Evolutionary conservation across 2,329 filamentous ascomycete species (phyloP).

Genomic region (Fulvia fulva): DNA sequence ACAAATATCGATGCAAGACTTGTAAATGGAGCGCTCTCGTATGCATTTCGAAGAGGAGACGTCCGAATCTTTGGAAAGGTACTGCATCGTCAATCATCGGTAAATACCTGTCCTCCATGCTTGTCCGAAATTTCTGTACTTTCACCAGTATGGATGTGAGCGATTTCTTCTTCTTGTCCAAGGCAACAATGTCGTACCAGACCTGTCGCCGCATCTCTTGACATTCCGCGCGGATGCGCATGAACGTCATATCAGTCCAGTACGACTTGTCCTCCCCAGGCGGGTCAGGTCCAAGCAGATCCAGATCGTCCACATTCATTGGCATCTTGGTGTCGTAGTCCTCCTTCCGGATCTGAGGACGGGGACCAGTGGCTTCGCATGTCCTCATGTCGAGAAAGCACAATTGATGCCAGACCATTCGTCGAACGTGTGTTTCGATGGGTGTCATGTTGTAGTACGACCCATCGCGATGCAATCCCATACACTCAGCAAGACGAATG

Average conservation of each 20-base stretch:
- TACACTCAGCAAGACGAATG: constrained; percentile 70
- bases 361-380: constrained; percentile 69
- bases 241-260: constrained; percentile 67
- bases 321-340: constrained; percentile 73
- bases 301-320: constrained; percentile 64
- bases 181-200: constrained; percentile 64
- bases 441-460: constrained; percentile 62
- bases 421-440: constrained; percentile 66
- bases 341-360: constrained; percentile 66
- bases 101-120: constrained; percentile 63
- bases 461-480: constrained; percentile 71
- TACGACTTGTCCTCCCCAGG: constrained; percentile 46
- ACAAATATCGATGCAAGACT: constrained; percentile 65
- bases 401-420: constrained; percentile 72
- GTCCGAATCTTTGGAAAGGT: constrained; percentile 61
- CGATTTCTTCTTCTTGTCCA: constrained; percentile 59
- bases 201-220: constrained; percentile 68
- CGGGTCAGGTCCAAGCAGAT: constrained; percentile 46
- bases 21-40: constrained; percentile 62
- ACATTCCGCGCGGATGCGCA: constrained; percentile 66
- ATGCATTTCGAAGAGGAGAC: constrained; percentile 62
- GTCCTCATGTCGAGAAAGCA: constrained; percentile 73
- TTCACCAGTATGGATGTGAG: constrained; percentile 63
- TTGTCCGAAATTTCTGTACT: constrained; percentile 63
- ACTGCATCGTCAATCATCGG: constrained; percentile 57